A percentile compares a stretch with the other conserved stretches of the same genome.
phyloP scores from a whole-genome alignment of 2,329 filamentous ascomycete genomes.

The Aureobasidium sp. region DNA sequence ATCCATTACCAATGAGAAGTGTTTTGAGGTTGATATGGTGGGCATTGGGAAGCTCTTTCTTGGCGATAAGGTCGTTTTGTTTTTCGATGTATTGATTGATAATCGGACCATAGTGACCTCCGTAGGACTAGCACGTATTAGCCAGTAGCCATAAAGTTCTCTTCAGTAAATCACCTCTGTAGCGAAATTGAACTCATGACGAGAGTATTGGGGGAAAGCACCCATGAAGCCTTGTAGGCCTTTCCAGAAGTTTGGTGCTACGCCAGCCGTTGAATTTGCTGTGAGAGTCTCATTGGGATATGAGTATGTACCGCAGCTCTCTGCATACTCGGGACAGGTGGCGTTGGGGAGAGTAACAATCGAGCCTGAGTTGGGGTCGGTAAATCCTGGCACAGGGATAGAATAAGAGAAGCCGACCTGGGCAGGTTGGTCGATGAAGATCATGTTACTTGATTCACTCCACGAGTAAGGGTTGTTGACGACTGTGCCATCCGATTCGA shows the following conservation, averaged over 20 bases:
- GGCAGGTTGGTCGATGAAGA: slow-evolving; percentile 61
- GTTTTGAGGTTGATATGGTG: slow-evolving; percentile 26
- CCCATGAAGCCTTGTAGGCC: slow-evolving; percentile 55
- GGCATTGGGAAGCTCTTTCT: slow-evolving; percentile 21
- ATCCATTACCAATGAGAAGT: slow-evolving; percentile 45
- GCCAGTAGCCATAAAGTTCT: neutral
- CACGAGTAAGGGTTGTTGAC: slow-evolving; percentile 55
- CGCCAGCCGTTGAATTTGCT: slow-evolving; percentile 43
- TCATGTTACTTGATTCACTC: slow-evolving; percentile 56
- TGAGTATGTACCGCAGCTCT: slow-evolving; percentile 47
- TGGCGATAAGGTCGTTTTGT: slow-evolving; percentile 14
- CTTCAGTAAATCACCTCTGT: slow-evolving; percentile 15
- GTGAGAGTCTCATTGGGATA: slow-evolving; percentile 42
- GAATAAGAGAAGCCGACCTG: slow-evolving; percentile 52
- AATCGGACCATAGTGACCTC: slow-evolving; percentile 25
- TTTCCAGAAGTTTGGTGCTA: slow-evolving; percentile 53
- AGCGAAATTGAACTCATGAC: slow-evolving; percentile 26
- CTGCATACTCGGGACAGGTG: slow-evolving; percentile 43
- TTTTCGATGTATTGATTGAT: slow-evolving; percentile 20
- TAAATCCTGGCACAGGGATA: slow-evolving; percentile 34
- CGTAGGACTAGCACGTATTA: slow-evolving; percentile 16
- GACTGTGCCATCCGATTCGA: slow-evolving; percentile 38
- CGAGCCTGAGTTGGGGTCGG: slow-evolving; percentile 21
- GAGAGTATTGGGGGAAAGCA: slow-evolving; percentile 39
- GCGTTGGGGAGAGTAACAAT: slow-evolving; percentile 38